Evolutionary conservation across 805 yeast species (phyloP).

Genomic region (Candida glaebosa): DNA sequence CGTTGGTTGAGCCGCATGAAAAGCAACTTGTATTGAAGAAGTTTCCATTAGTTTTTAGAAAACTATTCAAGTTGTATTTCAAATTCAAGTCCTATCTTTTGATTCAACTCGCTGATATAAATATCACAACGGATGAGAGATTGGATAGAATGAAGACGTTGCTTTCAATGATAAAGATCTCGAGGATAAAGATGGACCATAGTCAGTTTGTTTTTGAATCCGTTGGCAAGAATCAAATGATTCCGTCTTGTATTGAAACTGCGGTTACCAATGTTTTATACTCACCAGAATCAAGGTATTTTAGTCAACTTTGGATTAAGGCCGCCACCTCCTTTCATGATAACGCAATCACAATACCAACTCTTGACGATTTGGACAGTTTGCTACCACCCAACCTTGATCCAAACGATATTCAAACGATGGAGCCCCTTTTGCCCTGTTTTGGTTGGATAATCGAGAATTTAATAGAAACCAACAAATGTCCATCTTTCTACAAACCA

Average conservation of each 20-base stretch:
- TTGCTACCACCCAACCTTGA: constrained; percentile 29
- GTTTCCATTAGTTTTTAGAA: constrained; percentile 68
- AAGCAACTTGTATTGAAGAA: constrained; percentile 32
- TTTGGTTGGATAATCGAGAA: constrained; percentile 89
- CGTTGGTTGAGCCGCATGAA: constrained; percentile 49
- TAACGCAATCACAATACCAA: neutral
- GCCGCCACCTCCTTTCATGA: constrained; percentile 39
- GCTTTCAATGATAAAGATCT: constrained; percentile 60
- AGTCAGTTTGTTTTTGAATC: constrained; percentile 40
- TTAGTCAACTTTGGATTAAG: constrained; percentile 64
- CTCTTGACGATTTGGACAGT: constrained; percentile 25
- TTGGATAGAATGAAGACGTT: constrained; percentile 66
- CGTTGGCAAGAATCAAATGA: constrained; percentile 15
- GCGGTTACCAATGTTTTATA: constrained; percentile 71
- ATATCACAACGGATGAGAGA: constrained; percentile 57
- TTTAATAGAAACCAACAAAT: constrained; percentile 55
- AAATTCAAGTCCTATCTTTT: constrained; percentile 64
- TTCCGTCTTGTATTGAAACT: constrained; percentile 85
- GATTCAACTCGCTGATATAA: constrained; percentile 60
- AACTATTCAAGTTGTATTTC: constrained; percentile 62
- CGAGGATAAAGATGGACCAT: constrained; percentile 64
- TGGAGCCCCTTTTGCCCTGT: constrained; percentile 68
- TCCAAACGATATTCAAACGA: constrained; percentile 25
- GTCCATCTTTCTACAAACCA: constrained; percentile 72
- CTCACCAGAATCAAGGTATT: constrained; percentile 76